Conservation (phyloP, 768 basidiomycete species). For the Mrakia blollopis region DNA sequence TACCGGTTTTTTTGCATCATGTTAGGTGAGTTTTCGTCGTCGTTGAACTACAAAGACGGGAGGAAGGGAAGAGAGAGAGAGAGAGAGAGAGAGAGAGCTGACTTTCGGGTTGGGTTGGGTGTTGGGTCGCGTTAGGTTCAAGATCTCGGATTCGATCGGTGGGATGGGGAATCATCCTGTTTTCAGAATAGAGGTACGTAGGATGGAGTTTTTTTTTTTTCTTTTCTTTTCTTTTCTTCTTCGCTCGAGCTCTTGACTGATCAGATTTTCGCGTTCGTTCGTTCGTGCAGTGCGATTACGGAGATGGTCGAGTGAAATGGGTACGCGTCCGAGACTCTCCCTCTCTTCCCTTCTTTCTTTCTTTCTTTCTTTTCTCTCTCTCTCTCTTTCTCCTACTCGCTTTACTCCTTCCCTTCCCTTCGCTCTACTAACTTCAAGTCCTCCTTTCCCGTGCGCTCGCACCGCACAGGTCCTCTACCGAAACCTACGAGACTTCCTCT, state of each 20-base stretch:
- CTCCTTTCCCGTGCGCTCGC: too few species aligned
- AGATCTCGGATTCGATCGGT: slow-evolving; percentile 45
- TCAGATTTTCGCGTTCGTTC: too few species aligned
- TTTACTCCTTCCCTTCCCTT: not conserved
- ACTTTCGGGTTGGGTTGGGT: too few species aligned
- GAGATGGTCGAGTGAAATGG: slow-evolving; percentile 85
- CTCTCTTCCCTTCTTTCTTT: too few species aligned
- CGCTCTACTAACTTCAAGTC: too few species aligned
- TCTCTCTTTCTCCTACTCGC: not conserved
- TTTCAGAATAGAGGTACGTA: slow-evolving; percentile 43
- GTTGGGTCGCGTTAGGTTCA: slow-evolving; percentile 39
- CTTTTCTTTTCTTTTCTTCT: not conserved
- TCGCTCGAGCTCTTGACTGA: not conserved
- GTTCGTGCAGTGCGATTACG: slow-evolving; percentile 67
- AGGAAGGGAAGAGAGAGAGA: too few species aligned
- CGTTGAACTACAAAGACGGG: too few species aligned
- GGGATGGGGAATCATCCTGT: slow-evolving; percentile 41
- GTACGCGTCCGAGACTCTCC: slow-evolving; percentile 51
- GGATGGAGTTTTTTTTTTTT: too few species aligned
- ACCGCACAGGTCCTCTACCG: slow-evolving; percentile 49
- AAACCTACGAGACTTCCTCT: slow-evolving; percentile 84
- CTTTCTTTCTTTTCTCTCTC: not conserved
- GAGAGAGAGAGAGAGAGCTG: too few species aligned
- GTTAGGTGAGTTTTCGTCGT: slow-evolving; percentile 14
- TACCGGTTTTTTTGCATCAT: slow-evolving; percentile 42